A percentile compares a stretch with the other conserved stretches of the same genome.
These are phyloP conservation scores for Pythium guiyangense DNA, from an alignment of 352 stramenopile genomes.

Conservation along the genomic window DNA sequence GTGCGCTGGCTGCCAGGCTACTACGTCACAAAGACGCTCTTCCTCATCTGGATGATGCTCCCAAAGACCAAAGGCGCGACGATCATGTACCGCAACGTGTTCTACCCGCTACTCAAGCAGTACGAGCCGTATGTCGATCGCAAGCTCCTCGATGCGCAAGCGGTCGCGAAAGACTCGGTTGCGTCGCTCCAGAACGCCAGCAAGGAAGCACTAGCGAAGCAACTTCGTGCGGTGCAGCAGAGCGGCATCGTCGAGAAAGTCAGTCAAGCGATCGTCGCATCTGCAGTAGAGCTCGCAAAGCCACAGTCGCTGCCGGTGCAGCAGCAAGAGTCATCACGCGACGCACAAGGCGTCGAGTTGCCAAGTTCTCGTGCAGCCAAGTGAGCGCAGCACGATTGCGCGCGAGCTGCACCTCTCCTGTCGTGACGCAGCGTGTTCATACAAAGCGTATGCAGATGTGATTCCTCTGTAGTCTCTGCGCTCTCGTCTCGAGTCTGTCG, in stretches of 20 bases:
- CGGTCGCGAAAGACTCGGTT: conserved; percentile 38
- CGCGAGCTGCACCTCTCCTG: no score
- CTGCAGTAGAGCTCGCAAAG: conserved; percentile 7
- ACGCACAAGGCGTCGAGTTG: neutral
- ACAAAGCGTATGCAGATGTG: no score
- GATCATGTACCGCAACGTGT: conserved; percentile 54
- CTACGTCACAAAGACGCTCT: conserved; percentile 93
- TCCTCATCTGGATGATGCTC: conserved; percentile 96
- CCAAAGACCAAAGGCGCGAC: conserved; percentile 84
- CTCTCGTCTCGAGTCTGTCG: no score
- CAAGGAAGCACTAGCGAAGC: conserved; percentile 42
- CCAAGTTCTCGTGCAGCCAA: no score
- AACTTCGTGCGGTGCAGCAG: conserved; percentile 39
- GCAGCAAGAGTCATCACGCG: neutral
- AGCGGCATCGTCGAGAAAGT: conserved; percentile 50
- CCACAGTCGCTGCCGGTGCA: neutral
- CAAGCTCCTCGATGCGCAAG: conserved; percentile 51
- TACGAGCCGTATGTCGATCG: conserved; percentile 68
- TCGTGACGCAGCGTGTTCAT: no score
- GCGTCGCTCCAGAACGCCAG: conserved; percentile 43
- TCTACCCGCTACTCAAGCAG: conserved; percentile 61
- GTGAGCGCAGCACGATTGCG: no score
- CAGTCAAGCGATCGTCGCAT: conserved; percentile 29
- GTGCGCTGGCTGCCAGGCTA: conserved; percentile 90
- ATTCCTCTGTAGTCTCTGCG: no score